Evolutionary conservation across 1,139 yeast species (phyloP), one percentile per base, ranked within the genome.

Genomic region (Yamadazyma conglobata): DNA sequence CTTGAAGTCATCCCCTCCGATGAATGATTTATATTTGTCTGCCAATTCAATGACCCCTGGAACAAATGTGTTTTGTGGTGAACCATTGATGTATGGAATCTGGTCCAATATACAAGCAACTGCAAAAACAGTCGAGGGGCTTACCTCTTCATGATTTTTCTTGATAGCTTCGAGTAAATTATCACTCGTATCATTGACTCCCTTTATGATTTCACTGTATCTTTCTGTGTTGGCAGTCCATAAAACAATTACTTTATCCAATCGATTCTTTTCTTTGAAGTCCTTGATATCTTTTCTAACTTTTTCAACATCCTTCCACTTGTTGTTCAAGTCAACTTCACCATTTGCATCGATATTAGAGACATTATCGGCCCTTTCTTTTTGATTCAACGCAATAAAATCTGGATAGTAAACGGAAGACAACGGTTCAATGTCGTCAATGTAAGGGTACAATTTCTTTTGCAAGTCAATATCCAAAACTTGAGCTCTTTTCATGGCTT

Each of bases 161-260:
- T 86, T 87, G 59, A 88, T 79, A 22, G 95, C 59, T 40, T 71
- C 64, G 48, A 89, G 49, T 55, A 89, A 66, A 61, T 85, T 84
- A 30, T 84, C 95, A 33, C 87, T 79, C 26, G 93, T 84, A 58
- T 89, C 96, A 55, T 89, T 87, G 45, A 89, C 88, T 40, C 94
- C 93, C 13, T 72, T 66, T 31, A 79, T 60, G 33, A 89, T 56
- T 24, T 84, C 91, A 31, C 94, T 79, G 57, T 84, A 88, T 59
- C 96, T 81, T 68, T 89, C 97, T 39, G 97, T 89, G 66, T 89
- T 89, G 40, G 97, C 97, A 34, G 96, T 87, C 97, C 97, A 89
- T 55, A 89, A 72, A 32, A 89, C 86, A 55, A 89, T 77, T 37
- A 89, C 94, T 58, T 81, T 83, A 60, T 89, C 96, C 49, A 89